Evolutionary conservation across 164 flowering plant species (phyloP).

Genomic region (Nymphaea thermarum): DNA sequence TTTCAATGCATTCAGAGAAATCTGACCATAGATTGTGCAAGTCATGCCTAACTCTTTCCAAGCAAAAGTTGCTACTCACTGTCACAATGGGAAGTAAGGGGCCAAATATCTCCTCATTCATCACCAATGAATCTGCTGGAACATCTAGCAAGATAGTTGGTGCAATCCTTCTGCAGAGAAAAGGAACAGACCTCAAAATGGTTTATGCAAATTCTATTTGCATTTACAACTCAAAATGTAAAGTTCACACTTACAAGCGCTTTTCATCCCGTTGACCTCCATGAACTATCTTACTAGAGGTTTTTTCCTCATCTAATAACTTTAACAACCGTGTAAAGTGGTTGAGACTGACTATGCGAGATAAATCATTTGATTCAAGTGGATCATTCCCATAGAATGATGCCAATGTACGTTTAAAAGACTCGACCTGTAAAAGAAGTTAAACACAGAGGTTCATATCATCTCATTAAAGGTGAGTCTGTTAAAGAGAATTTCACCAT

Average conservation of each 20-base stretch:
- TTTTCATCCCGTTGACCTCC: constrained; percentile 66
- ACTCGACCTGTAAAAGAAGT: constrained; percentile 34
- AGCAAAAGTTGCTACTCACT: constrained; percentile 23
- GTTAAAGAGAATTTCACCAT: background rate
- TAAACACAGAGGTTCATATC: background rate
- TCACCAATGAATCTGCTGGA: constrained; percentile 70
- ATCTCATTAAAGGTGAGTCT: background rate
- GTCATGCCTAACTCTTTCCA: background rate
- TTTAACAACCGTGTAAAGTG: constrained; percentile 62
- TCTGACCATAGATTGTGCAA: too few relatives aligned
- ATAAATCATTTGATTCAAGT: constrained; percentile 56
- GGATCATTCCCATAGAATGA: constrained; percentile 66
- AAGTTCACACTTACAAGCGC: constrained; percentile 38
- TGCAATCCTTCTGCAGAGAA: constrained; percentile 42
- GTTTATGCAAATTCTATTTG: background rate
- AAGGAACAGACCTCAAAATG: background rate
- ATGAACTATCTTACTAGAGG: constrained; percentile 53
- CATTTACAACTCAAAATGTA: background rate
- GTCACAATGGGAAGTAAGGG: constrained; percentile 83
- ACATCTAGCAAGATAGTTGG: constrained; percentile 84
- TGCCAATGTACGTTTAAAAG: constrained; percentile 43
- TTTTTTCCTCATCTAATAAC: constrained; percentile 68
- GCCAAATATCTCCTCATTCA: constrained; percentile 94
- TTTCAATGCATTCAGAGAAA: too few relatives aligned
- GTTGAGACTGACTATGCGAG: constrained; percentile 62